These are phyloP conservation scores for Backusella macrospora DNA, from an alignment of 192 early-diverging fungal genomes.

Conservation along the genomic window DNA sequence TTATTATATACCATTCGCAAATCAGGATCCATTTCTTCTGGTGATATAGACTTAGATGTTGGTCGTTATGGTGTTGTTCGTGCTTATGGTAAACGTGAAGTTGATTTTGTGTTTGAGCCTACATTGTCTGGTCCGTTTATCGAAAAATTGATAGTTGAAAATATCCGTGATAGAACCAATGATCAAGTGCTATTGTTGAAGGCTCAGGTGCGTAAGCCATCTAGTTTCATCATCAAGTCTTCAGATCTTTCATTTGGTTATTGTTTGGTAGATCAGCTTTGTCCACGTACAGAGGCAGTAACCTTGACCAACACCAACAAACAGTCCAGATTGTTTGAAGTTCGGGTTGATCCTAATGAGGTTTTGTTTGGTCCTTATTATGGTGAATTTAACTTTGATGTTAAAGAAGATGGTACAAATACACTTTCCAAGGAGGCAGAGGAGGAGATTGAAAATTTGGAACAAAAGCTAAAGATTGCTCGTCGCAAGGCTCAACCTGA, in stretches of 20 bases:
- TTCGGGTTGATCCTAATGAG: constrained; percentile 73
- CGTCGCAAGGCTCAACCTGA: constrained; percentile 84
- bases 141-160: constrained; percentile 86
- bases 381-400: constrained; percentile 66
- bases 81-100: constrained; percentile 86
- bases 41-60: constrained; percentile 81
- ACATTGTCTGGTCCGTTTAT: constrained; percentile 85
- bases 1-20: constrained; percentile 91
- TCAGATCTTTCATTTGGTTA: constrained; percentile 75
- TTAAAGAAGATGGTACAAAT: constrained; percentile 63
- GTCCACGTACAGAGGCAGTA: constrained; percentile 59
- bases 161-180: constrained; percentile 84
- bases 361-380: constrained; percentile 59
- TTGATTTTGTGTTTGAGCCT: constrained; percentile 93
- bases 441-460: constrained; percentile 94
- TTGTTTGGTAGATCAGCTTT: constrained; percentile 61
- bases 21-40: constrained; percentile 92
- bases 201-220: constrained; percentile 85
- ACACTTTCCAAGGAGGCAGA: constrained; percentile 70
- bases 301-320: constrained; percentile 83
- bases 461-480: constrained; percentile 98
- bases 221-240: constrained; percentile 83
- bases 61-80: constrained; percentile 88
- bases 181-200: constrained; percentile 83
- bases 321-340: constrained; percentile 77